A percentile compares a stretch with the other conserved stretches of the same genome.
Conservation (phyloP, 164 flowering plant genomes). For the Magnolia kwangsiensis region DNA sequence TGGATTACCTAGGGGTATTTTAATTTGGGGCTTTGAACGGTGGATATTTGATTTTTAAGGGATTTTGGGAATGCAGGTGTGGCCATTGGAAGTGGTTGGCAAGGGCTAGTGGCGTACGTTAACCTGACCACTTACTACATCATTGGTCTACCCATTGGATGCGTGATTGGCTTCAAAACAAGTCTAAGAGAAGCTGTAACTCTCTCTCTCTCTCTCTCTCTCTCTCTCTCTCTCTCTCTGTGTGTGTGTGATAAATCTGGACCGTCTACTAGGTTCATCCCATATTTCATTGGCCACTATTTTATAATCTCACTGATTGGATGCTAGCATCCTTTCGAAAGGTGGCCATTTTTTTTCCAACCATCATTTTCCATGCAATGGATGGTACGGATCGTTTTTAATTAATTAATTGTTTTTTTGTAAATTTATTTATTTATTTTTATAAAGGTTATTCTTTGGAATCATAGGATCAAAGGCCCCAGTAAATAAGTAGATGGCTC, state of each 20-base stretch:
- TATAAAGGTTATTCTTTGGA: too few species aligned
- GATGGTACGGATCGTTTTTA: too few species aligned
- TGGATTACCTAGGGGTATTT: too few species aligned
- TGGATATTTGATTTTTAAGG: too few species aligned
- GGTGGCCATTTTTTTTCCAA: background rate
- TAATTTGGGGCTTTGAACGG: too few species aligned
- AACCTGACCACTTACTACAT: conserved; percentile 61
- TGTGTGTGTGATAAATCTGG: background rate
- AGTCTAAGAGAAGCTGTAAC: conserved; percentile 54
- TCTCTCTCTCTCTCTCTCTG: background rate
- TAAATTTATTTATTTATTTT: too few species aligned
- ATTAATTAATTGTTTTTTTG: too few species aligned
- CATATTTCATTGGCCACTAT: background rate
- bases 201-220: background rate
- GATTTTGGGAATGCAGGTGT: conserved; percentile 38
- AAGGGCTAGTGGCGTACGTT: conserved; percentile 72
- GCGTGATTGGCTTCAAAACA: conserved; percentile 73
- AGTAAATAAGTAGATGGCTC: too few species aligned
- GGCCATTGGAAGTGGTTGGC: conserved; percentile 89
- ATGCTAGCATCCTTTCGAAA: background rate
- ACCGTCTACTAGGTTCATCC: background rate
- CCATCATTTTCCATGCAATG: too few species aligned
- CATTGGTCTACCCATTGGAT: conserved; percentile 79
- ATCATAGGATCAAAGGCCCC: too few species aligned
- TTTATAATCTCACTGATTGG: background rate